Percentiles rank a stretch among this genome's conserved stretches.
Evolutionary conservation across 441 rosid species (phyloP).

Genomic region (Erysimum cheiri): DNA sequence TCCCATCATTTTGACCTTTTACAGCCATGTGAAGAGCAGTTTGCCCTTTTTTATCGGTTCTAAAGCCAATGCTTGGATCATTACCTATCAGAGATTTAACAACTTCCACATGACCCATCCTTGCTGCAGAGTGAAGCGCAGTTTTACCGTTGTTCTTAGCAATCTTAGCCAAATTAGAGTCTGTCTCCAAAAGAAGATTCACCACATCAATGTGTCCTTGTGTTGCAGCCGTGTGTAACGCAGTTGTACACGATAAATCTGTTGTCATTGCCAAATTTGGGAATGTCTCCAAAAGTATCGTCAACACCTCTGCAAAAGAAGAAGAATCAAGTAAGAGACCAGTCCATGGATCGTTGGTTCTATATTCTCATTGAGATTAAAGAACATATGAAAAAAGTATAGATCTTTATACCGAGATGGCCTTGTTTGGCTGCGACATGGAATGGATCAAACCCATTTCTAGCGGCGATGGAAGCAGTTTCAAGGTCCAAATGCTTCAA

Average conservation of each 20-base stretch:
- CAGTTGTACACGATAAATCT: constrained; percentile 83
- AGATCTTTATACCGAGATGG: constrained; percentile 67
- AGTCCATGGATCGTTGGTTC: constrained; percentile 23
- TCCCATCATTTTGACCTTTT: constrained; percentile 87
- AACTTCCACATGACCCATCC: constrained; percentile 95
- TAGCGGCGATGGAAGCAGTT: constrained; percentile 77
- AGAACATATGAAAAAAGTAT: constrained; percentile 5
- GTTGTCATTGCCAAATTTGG: constrained; percentile 97
- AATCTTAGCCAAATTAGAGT: constrained; percentile 81
- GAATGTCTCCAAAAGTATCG: constrained; percentile 66
- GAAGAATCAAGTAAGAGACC: constrained; percentile 27
- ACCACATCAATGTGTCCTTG: constrained; percentile 89
- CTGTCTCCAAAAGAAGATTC: constrained; percentile 90
- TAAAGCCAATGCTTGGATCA: constrained; percentile 80
- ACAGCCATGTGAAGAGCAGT: constrained; percentile 98
- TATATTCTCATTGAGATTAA: constrained; percentile 3
- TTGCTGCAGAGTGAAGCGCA: constrained; percentile 93
- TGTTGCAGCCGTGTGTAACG: constrained; percentile 96
- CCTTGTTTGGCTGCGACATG: constrained; percentile 99
- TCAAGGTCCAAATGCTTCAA: constrained; percentile 75
- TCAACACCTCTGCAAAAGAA: constrained; percentile 73
- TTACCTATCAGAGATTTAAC: constrained; percentile 73
- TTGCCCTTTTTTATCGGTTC: constrained; percentile 92
- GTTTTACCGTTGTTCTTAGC: constrained; percentile 94
- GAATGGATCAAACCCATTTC: constrained; percentile 90